phyloP scores from a whole-genome alignment of 345 rosid species.

The Tarenaya hassleriana region DNA sequence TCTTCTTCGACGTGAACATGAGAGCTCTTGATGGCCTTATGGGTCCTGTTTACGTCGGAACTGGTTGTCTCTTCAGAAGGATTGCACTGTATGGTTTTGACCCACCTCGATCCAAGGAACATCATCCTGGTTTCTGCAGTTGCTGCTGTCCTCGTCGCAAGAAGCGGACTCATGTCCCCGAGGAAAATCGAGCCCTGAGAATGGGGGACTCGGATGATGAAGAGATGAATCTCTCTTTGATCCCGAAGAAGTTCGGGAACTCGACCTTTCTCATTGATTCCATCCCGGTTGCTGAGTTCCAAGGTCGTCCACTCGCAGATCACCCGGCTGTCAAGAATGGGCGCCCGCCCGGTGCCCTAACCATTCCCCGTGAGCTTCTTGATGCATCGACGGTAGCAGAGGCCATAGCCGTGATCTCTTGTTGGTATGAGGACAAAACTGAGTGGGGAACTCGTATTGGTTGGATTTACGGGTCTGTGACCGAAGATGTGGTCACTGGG shows the following conservation, averaged over 20 bases:
- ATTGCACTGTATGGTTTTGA: conserved; percentile 90
- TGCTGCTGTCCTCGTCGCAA: conserved; percentile 58
- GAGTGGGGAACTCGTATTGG: conserved; percentile 98
- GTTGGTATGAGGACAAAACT: conserved; percentile 99
- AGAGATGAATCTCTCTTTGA: conserved; percentile 61
- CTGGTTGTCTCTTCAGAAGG: conserved; percentile 94
- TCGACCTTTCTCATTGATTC: conserved; percentile 79
- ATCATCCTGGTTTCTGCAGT: conserved; percentile 57
- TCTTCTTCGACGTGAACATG: conserved; percentile 98
- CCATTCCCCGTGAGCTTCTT: conserved; percentile 82
- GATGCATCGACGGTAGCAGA: conserved; percentile 95
- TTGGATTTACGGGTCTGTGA: conserved; percentile 99
- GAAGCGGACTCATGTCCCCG: conserved; percentile 48
- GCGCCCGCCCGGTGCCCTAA: conserved; percentile 91
- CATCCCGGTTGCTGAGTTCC: conserved; percentile 86
- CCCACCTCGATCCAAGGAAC: conserved; percentile 75
- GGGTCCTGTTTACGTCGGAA: conserved; percentile 98
- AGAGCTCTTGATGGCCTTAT: conserved; percentile 97
- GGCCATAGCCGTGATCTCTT: conserved; percentile 93
- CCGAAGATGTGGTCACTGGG: conserved; percentile 98
- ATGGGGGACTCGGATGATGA: conserved; percentile 89
- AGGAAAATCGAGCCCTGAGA: conserved; percentile 72
- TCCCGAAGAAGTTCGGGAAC: conserved; percentile 87
- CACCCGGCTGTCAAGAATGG: conserved; percentile 93
- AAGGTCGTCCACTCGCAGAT: conserved; percentile 95